phyloP scores from a whole-genome alignment of 768 basidiomycete genomes.

The Saitozyma podzolica region DNA sequence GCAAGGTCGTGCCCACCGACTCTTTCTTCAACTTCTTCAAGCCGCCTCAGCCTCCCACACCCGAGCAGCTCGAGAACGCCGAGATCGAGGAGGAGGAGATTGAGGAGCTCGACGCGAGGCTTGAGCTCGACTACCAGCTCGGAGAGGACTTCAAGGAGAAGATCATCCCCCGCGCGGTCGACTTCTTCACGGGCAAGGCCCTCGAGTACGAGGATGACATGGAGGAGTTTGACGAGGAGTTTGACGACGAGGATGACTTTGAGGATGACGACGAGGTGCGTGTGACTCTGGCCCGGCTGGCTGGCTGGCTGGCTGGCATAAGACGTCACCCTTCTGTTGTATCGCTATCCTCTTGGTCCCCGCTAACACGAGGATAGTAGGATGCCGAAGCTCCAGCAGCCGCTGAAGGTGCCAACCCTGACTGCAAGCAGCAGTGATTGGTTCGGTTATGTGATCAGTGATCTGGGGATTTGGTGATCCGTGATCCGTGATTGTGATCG shows the following conservation, averaged over 20 bases:
- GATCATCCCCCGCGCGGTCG: conserved; percentile 92
- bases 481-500: too few species aligned
- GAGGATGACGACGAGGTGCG: conserved; percentile 51
- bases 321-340: background rate
- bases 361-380: conserved; percentile 4
- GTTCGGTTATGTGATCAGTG: too few species aligned
- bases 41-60: conserved; percentile 71
- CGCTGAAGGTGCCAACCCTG: conserved; percentile 17
- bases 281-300: background rate
- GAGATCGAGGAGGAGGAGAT: conserved; percentile 78
- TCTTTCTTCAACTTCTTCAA: conserved; percentile 99
- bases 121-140: conserved; percentile 96
- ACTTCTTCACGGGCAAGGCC: conserved; percentile 97
- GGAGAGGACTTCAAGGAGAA: conserved; percentile 98
- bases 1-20: conserved; percentile 82
- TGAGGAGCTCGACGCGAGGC: conserved; percentile 85
- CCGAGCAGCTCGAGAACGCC: conserved; percentile 66
- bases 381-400: conserved; percentile 12
- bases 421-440: conserved; percentile 40
- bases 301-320: background rate
- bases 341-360: too few species aligned
- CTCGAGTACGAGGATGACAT: conserved; percentile 67
- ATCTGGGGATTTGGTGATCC: too few species aligned
- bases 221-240: conserved; percentile 44
- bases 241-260: conserved; percentile 45